A percentile compares a stretch with the other conserved stretches of the same genome.
phyloP scores from a whole-genome alignment of 1,139 yeast species.

The Candida buenavistaensis region DNA sequence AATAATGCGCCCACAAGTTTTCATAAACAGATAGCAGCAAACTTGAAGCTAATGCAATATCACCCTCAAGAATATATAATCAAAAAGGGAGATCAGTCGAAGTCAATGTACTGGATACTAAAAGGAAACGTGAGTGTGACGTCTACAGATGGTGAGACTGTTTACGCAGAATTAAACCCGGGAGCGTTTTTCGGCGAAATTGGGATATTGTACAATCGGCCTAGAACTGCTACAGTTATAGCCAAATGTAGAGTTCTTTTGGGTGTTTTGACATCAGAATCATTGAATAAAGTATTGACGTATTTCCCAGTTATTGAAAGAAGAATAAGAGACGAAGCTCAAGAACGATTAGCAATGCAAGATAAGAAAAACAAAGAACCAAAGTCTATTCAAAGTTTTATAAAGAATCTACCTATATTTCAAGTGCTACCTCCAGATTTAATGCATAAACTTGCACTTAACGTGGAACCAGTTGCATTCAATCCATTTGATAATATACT shows the following conservation, averaged over 20 bases:
- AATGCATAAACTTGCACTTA: conserved; percentile 62
- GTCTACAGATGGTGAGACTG: conserved; percentile 72
- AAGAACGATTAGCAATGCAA: conserved; percentile 69
- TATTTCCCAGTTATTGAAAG: conserved; percentile 66
- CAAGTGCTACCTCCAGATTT: conserved; percentile 55
- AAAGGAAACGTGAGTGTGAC: conserved; percentile 74
- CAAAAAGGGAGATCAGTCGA: conserved; percentile 71
- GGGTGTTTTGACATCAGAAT: conserved; percentile 67
- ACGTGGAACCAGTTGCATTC: conserved; percentile 55
- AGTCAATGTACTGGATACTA: conserved; percentile 77
- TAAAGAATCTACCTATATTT: conserved; percentile 60
- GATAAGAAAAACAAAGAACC: conserved; percentile 50
- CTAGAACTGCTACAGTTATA: conserved; percentile 79
- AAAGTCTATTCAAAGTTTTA: conserved; percentile 51
- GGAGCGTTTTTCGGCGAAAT: conserved; percentile 80
- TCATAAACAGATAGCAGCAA: conserved; percentile 57
- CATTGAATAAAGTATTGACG: conserved; percentile 57
- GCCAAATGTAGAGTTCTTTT: conserved; percentile 65
- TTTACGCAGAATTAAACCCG: conserved; percentile 65
- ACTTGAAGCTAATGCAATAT: conserved; percentile 56
- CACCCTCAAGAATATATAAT: conserved; percentile 70
- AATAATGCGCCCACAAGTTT: conserved; percentile 65
- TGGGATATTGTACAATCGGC: conserved; percentile 71
- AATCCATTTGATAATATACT: conserved; percentile 62
- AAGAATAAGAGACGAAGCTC: conserved; percentile 74